These are phyloP conservation scores for Candida orba DNA, from an alignment of 805 yeast genomes.

Conservation along the genomic window DNA sequence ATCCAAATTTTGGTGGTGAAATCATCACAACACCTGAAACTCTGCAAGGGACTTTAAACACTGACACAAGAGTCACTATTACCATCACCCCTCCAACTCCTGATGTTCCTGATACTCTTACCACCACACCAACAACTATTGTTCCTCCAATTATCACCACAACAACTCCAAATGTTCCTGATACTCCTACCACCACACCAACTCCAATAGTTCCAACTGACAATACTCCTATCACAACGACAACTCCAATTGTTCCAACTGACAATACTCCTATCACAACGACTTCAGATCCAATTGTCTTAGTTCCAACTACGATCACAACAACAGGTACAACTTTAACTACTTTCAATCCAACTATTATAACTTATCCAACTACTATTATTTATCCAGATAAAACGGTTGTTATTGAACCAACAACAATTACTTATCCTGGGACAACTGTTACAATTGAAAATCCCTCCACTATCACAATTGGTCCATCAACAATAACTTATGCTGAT, in stretches of 20 bases:
- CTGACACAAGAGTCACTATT: constrained; percentile 12
- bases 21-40: constrained; percentile 15
- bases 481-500: constrained; percentile 13
- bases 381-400: constrained; percentile 5
- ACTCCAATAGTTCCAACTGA: background rate
- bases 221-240: constrained; percentile 1
- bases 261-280: background rate
- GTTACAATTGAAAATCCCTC: background rate
- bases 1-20: constrained; percentile 15
- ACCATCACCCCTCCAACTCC: constrained; percentile 3
- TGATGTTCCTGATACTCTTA: background rate
- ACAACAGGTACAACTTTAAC: constrained; percentile 1
- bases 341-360: too few species aligned
- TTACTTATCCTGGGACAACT: constrained; percentile 3
- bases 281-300: background rate
- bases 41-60: constrained; percentile 13
- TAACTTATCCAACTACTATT: too few species aligned
- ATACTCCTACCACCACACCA: constrained; percentile 1
- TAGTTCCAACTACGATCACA: constrained; percentile 10
- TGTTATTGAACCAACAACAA: background rate
- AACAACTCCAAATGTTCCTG: constrained; percentile 4
- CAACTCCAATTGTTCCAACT: background rate
- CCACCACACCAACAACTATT: constrained; percentile 1
- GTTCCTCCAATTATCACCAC: constrained; percentile 12
- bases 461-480: background rate